These are phyloP conservation scores for Phytophthora pisi DNA, from an alignment of 352 stramenopile genomes.

Conservation along the genomic window DNA sequence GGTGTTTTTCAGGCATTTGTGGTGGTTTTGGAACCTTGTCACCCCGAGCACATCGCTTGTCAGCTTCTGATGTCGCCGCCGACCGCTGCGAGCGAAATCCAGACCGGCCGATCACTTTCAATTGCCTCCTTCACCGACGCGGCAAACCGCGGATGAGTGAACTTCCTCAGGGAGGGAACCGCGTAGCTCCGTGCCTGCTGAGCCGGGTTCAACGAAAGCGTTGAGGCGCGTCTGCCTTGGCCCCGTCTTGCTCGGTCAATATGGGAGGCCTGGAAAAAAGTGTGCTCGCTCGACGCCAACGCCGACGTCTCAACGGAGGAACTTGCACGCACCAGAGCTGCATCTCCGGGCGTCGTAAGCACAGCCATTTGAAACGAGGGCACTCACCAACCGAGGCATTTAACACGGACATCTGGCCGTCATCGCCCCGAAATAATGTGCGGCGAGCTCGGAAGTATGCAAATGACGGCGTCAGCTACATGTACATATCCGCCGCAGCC, in stretches of 20 bases:
- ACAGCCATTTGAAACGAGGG: constrained; percentile 17
- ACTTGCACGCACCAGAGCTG: not conserved
- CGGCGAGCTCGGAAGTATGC: no score
- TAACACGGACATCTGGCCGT: constrained; percentile 6
- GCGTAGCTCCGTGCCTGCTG: not conserved
- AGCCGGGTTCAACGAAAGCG: constrained; percentile 1
- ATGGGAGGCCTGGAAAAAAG: constrained; percentile 5
- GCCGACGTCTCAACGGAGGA: not conserved
- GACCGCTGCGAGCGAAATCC: not conserved
- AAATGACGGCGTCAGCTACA: no score
- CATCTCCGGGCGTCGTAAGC: constrained; percentile 9
- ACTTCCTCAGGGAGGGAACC: not conserved
- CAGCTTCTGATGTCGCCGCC: constrained; percentile 13
- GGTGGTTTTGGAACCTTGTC: no score
- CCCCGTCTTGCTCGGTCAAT: not conserved
- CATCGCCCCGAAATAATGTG: not conserved
- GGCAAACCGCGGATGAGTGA: constrained; percentile 10
- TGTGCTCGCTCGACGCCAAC: not conserved
- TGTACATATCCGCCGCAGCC: no score
- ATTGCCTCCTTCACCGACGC: no score
- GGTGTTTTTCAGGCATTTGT: no score
- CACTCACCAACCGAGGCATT: constrained; percentile 5
- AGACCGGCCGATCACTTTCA: not conserved
- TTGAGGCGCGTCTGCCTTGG: constrained; percentile 2
- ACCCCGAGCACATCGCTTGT: not conserved